Conservation (phyloP, 805 yeast genomes). For the Candida multigemmis region DNA sequence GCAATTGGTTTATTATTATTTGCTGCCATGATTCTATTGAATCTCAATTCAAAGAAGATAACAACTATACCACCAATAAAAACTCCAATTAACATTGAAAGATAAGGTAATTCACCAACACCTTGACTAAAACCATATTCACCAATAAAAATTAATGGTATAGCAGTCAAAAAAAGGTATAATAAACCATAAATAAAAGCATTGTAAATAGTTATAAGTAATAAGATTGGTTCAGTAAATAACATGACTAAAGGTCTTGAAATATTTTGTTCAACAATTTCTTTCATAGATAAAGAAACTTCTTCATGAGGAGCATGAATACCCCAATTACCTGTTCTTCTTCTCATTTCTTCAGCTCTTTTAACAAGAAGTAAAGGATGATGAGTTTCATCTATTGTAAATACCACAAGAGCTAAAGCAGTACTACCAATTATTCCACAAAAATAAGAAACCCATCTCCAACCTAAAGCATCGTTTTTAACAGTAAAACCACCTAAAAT, state of each 20-base stretch:
- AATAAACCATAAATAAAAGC: slow-evolving; percentile 42
- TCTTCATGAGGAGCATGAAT: slow-evolving; percentile 31
- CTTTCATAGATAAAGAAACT: slow-evolving; percentile 16
- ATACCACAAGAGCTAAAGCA: slow-evolving; percentile 22
- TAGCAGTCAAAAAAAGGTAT: slow-evolving; percentile 35
- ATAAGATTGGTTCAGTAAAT: slow-evolving; percentile 31
- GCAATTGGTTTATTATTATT: slow-evolving; percentile 59
- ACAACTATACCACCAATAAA: slow-evolving; percentile 46
- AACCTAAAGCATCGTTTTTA: slow-evolving; percentile 28
- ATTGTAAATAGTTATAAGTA: slow-evolving; percentile 35
- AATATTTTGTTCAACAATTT: slow-evolving; percentile 25
- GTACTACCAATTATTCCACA: slow-evolving; percentile 29
- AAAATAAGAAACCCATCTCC: slow-evolving; percentile 55
- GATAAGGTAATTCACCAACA: slow-evolving; percentile 69
- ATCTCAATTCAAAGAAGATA: slow-evolving; percentile 47
- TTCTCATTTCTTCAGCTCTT: slow-evolving; percentile 26
- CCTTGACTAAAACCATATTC: slow-evolving; percentile 57
- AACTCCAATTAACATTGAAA: slow-evolving; percentile 67
- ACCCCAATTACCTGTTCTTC: slow-evolving; percentile 33
- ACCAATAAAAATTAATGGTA: slow-evolving; percentile 35
- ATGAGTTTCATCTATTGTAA: slow-evolving; percentile 28
- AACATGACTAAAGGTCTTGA: slow-evolving; percentile 31
- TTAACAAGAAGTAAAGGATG: slow-evolving; percentile 25
- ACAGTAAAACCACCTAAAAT: slow-evolving; percentile 40
- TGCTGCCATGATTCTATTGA: slow-evolving; percentile 34